These are phyloP conservation scores for Ganoderma lingzhi DNA, from an alignment of 1,284 basidiomycete genomes.

Conservation along the genomic window DNA sequence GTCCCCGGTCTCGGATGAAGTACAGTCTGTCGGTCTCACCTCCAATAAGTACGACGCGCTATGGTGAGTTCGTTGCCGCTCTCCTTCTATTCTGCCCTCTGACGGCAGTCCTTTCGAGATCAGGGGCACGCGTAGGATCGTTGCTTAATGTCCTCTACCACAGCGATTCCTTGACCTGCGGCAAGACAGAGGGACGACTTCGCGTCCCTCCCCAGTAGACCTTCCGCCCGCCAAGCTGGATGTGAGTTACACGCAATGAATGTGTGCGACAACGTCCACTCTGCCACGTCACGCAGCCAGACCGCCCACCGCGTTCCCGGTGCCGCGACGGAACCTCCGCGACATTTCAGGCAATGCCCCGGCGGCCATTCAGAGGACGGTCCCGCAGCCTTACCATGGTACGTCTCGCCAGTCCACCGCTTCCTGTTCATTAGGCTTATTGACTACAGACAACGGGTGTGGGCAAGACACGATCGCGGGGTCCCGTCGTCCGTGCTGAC, in stretches of 20 bases:
- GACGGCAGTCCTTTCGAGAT: neutral
- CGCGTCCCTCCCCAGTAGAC: too few relatives aligned
- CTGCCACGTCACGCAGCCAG: neutral
- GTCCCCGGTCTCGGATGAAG: neutral
- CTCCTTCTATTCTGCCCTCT: neutral
- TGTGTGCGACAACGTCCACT: neutral
- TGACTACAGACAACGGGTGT: neutral
- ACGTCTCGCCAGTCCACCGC: neutral
- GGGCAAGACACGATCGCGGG: neutral
- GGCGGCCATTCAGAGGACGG: neutral
- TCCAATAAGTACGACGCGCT: neutral
- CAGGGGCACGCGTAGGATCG: too few relatives aligned
- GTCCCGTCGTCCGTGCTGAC: neutral
- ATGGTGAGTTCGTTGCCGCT: neutral
- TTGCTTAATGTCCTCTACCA: too few relatives aligned
- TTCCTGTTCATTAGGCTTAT: neutral
- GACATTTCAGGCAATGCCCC: neutral
- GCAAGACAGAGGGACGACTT: too few relatives aligned
- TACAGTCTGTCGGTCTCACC: neutral
- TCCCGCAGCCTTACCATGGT: neutral
- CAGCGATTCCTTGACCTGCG: too few relatives aligned
- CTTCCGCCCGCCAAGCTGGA: neutral
- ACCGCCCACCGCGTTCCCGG: neutral
- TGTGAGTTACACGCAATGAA: neutral
- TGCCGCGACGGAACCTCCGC: neutral